Evolutionary conservation across 2,329 filamentous ascomycete genomes (phyloP).

Genomic region (Trichoderma hamatum): DNA sequence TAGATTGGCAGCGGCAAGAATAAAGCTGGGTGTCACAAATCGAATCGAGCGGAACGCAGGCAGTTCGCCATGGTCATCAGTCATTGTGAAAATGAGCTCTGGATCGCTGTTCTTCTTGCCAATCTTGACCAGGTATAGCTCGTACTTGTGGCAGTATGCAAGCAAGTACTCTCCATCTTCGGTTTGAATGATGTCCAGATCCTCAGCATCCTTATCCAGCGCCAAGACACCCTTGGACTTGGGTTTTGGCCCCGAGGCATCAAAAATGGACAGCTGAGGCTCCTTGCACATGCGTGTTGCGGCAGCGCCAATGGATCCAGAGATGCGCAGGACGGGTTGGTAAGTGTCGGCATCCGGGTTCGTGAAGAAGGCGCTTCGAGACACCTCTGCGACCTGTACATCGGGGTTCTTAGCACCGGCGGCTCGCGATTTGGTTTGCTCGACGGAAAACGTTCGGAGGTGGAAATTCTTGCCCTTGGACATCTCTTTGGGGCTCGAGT

Average conservation of each 20-base stretch:
- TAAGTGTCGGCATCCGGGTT: constrained; percentile 56
- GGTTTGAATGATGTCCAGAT: constrained; percentile 66
- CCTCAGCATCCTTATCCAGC: constrained; percentile 62
- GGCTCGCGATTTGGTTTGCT: constrained; percentile 42
- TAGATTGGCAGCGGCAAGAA: constrained; percentile 61
- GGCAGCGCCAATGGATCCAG: constrained; percentile 71
- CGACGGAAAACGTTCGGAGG: constrained; percentile 73
- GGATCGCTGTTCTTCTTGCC: constrained; percentile 53
- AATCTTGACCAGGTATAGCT: constrained; percentile 70
- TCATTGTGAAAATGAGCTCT: constrained; percentile 59
- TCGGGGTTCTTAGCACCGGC: constrained; percentile 37
- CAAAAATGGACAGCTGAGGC: constrained; percentile 80
- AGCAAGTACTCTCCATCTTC: constrained; percentile 65
- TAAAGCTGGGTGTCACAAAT: constrained; percentile 60
- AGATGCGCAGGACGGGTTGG: constrained; percentile 61
- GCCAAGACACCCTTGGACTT: constrained; percentile 55
- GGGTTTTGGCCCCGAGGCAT: constrained; percentile 54
- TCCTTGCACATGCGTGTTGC: constrained; percentile 77
- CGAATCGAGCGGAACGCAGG: constrained; percentile 62
- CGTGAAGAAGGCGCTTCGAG: constrained; percentile 57
- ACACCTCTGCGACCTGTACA: constrained; percentile 54
- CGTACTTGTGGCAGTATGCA: constrained; percentile 76
- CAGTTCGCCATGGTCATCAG: constrained; percentile 50
- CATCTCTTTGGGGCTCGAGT: constrained; percentile 73
- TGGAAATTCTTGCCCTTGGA: constrained; percentile 80